Base-by-base conservation (phyloP, 2,329 filamentous ascomycete species). In the Tolypocladium album region DNA sequence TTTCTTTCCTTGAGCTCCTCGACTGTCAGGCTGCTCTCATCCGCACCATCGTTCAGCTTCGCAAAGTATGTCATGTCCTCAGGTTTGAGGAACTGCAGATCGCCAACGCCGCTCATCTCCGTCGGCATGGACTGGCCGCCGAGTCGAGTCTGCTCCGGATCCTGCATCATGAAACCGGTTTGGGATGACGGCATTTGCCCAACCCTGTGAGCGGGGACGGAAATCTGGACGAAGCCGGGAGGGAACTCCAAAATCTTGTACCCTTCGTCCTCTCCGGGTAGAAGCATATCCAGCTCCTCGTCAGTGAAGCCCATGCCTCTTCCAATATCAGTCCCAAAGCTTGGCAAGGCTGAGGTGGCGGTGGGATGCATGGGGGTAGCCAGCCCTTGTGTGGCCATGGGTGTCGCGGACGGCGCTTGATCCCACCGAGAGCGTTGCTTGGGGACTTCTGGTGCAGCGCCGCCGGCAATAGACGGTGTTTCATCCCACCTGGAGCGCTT, bases 41-140 rank as follows among this genome's bases (percentile, higher is more conserved):
- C 92, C 34, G 88, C 89, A 43, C 90, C 92, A 70, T 99, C 94
- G 27, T 96, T 93, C 47, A 99, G 84, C 78, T 99, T 97, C 61
- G 93, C 92, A 69, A 99, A 99, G 76, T 99, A 99, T 45, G 90
- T 88, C 92, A 97, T 97, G 74, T 99, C 94, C 73, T 99, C 94
- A 1, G 92, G 86, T 77, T 99, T 99, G 82, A 99, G 96, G 73
- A 97, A 99, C 66, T 97, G 92, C 58, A 99, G 78, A 72, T 99
- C 94, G 45, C 92, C 92, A 57, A 99, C 92, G 45, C 94, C 94
- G 4, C 94, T 92, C 43, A 99, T 97, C 70, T 97, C 93, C 4
- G 91, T 96, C 11, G 93, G 91, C 68, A 97, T 85, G 66, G 95
- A 90, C 76, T 95, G 96, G 66, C 92, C 91, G 70, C 93, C 85